Conservation (phyloP, 2,329 filamentous ascomycete genomes). For the Aspergillus terreus region DNA sequence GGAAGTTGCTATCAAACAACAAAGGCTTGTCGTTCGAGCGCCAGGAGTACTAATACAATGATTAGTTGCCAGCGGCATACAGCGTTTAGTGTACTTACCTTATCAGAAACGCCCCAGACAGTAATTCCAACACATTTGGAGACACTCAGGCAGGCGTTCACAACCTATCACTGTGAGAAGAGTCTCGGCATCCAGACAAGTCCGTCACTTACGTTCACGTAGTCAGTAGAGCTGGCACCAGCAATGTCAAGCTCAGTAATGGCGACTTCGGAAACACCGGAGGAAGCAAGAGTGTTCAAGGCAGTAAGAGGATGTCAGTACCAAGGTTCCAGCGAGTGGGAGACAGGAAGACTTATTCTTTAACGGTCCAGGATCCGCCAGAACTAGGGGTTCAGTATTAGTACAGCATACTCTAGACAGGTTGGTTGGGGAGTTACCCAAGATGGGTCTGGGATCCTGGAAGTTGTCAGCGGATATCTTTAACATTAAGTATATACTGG, state of each 20-base stretch:
- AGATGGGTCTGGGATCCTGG: constrained; percentile 57
- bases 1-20: constrained; percentile 40
- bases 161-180: constrained; percentile 24
- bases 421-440: constrained; percentile 7
- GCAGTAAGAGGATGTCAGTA: constrained; percentile 27
- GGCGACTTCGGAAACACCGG: constrained; percentile 25
- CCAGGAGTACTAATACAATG: constrained; percentile 36
- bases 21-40: constrained; percentile 34
- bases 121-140: constrained; percentile 63
- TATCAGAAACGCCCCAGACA: constrained; percentile 53
- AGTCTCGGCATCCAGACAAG: constrained; percentile 5
- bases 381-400: constrained; percentile 15
- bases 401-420: background rate
- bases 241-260: constrained; percentile 22
- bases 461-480: background rate
- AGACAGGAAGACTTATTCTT: constrained; percentile 10
- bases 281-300: constrained; percentile 51
- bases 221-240: constrained; percentile 54
- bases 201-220: constrained; percentile 41
- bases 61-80: background rate
- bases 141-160: constrained; percentile 56
- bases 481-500: constrained; percentile 10
- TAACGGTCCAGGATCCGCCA: constrained; percentile 23
- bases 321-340: background rate
- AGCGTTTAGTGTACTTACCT: constrained; percentile 8